Base-by-base conservation (phyloP, 176 grass and related monocot genomes). In the Calamus simplicifolius region DNA sequence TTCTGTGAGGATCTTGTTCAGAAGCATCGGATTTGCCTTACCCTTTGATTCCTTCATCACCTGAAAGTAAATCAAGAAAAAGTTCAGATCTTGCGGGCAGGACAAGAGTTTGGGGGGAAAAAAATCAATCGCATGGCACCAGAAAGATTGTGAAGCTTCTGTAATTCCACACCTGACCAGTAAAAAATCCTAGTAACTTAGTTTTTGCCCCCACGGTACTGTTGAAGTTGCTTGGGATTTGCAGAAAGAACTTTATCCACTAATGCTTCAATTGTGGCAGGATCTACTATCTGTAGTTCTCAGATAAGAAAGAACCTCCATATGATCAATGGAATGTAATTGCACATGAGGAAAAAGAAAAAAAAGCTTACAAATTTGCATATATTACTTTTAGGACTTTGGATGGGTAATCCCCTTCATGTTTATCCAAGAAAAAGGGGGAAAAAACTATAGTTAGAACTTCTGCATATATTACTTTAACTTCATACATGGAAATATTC, bases 11-110 rank as follows among this genome's bases (percentile, higher is more conserved):
- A 95, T 85, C 70, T 95, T 91, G 52, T 84, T 90, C 67, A 97
- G 65, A 70, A 91, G 55, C 63, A 82, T 75, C 54, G 92, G 92
- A 25, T 87, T 97, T 15, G 92, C 92, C 67, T 97, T 97, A 51
- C 92, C 87, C 81, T 91, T 97, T 0, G 92, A 97, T 73, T 78
- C 84, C 70, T 97, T 97, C 92, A 97, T 97, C 64, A 88, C 87
- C 92, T 97, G 63, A 28, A 83, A 62, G 23, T 64, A 69, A 56
- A 66, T 51, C 18, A 35, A 17, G 6, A 4, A 8, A 62, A 25
- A 19, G 43, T 50, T 58, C 4, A 16, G 19, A 18, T 58, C 13
- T 17, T 71, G 52, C 14, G 30, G 21, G 16, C 21, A 49, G 21
- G 48, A 57, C 43, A 49, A 5, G 65, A 29, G 0, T 18, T 17